phyloP scores from a whole-genome alignment of 1,284 basidiomycete genomes.

The Heterobasidion occidentale region DNA sequence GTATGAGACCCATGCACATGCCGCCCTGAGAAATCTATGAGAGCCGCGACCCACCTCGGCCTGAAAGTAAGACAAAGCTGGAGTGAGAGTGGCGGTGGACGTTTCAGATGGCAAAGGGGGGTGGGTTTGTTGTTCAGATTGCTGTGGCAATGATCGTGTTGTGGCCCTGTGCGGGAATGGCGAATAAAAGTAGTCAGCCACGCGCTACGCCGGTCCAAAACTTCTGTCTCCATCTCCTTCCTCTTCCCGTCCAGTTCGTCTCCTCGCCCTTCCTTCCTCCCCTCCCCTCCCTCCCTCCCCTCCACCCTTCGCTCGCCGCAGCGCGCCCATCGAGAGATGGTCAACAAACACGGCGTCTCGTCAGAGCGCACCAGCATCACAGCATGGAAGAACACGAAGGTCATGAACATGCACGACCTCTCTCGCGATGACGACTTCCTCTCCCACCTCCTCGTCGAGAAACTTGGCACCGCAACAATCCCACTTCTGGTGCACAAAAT shows the following conservation, averaged over 20 bases:
- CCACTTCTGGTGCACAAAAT: conserved; percentile 81
- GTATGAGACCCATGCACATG: conserved; percentile 1
- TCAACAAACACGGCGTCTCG: conserved; percentile 1
- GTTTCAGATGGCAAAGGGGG: background rate
- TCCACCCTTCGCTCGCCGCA: background rate
- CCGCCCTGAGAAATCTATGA: background rate
- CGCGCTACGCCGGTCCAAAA: background rate
- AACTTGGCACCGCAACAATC: conserved; percentile 66
- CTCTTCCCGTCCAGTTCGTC: background rate
- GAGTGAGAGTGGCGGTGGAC: background rate
- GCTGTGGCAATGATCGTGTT: background rate
- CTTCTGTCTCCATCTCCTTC: conserved; percentile 2
- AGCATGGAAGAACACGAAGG: conserved; percentile 70
- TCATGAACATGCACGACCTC: conserved; percentile 82
- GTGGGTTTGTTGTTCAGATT: background rate
- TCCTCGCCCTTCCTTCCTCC: background rate
- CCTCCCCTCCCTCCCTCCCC: background rate
- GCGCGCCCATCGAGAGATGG: background rate
- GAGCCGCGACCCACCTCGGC: background rate
- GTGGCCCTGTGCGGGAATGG: too few species aligned
- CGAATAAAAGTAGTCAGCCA: too few species aligned
- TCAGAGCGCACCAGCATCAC: conserved; percentile 15
- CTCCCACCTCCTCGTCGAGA: conserved; percentile 78
- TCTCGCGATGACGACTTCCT: conserved; percentile 83
- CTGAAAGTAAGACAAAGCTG: background rate